A percentile compares a stretch with the other conserved stretches of the same genome.
phyloP scores from a whole-genome alignment of 306 rosid species.

The Vigna hirtella region DNA sequence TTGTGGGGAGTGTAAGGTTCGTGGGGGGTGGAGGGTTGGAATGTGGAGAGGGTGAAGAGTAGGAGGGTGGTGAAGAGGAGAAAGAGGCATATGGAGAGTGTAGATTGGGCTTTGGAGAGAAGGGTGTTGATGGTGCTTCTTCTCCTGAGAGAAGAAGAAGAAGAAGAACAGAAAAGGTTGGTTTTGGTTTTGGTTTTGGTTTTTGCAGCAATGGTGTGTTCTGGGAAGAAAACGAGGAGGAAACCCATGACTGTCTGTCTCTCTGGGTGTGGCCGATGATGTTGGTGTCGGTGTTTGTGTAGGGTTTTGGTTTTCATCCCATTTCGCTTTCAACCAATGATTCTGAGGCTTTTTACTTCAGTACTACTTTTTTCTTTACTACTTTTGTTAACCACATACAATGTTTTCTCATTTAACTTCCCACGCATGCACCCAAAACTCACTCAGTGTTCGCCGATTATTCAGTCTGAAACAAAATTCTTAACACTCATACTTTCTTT shows the following conservation, averaged over 20 bases:
- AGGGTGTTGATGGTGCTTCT: neutral
- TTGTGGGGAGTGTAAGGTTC: constrained; percentile 19
- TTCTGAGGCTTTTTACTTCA: no score
- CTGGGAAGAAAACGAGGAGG: constrained; percentile 76
- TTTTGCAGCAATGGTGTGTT: constrained; percentile 35
- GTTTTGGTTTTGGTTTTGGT: neutral
- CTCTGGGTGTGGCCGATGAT: no score
- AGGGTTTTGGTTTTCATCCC: no score
- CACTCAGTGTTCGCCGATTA: no score
- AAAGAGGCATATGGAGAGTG: constrained; percentile 75
- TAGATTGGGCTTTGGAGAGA: constrained; percentile 72
- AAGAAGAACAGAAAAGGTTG: constrained; percentile 41
- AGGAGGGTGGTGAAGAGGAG: constrained; percentile 75
- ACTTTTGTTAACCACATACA: no score
- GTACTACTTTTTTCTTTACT: no score
- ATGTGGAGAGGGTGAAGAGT: constrained; percentile 85
- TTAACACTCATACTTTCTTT: no score
- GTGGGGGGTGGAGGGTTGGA: constrained; percentile 42
- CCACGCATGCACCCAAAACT: no score
- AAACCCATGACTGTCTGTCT: constrained; percentile 40
- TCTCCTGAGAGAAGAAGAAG: neutral
- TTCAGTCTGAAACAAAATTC: no score
- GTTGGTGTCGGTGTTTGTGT: no score
- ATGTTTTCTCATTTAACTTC: no score
- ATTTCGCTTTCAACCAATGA: no score